Base-by-base conservation (phyloP, 768 basidiomycete genomes). In the Stropharia rugosoannulata region DNA sequence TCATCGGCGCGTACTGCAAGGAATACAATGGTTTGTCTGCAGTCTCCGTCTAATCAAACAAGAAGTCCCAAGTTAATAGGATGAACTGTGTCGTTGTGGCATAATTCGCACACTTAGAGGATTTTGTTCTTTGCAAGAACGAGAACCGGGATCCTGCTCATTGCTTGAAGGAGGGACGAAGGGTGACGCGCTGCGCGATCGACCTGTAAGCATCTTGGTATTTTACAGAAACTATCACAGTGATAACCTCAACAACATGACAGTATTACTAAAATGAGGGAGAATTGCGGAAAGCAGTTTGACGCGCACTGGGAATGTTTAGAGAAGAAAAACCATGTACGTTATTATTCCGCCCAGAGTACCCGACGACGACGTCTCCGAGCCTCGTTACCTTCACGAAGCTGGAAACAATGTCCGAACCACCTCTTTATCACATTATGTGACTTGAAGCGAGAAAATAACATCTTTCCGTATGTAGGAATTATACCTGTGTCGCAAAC, bases 1-100 rank as follows among this genome's bases (percentile, higher is more conserved):
- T 98, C 76, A 86, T 99, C 69, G 97, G 94, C 27, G 88, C 90
- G 37, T 83, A 93, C 70, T 99, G 96, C 83, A 93, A 93, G 73
- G 91, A 94, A 55, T 96, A 86, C 76, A 98, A 96, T 75, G 96
- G 96, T 98, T 47, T 43, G 59, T 51, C 46, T 46, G 50, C 53
- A 54, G 57, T 41, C 40, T 39, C 39, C 5, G 22, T 5, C n/a
- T 35, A 44, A 36, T 35, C 1, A 44, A 32, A 18, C 27, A 22
- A 6, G 10, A 22, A 6, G 10, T 35, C 1, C 15, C 29, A 25
- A 37, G 35, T 52, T 35, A 16, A 51, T 45, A 18, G 15, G 37
- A 37, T 19, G 42, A 38, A 22, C 22, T 22, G 22, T 22, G 22
- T 22, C 22, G 22, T 22, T 22, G 22, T 22, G 29, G 13, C 40